phyloP scores from a whole-genome alignment of 176 grass and related monocot species.

The Aegilops longissima region DNA sequence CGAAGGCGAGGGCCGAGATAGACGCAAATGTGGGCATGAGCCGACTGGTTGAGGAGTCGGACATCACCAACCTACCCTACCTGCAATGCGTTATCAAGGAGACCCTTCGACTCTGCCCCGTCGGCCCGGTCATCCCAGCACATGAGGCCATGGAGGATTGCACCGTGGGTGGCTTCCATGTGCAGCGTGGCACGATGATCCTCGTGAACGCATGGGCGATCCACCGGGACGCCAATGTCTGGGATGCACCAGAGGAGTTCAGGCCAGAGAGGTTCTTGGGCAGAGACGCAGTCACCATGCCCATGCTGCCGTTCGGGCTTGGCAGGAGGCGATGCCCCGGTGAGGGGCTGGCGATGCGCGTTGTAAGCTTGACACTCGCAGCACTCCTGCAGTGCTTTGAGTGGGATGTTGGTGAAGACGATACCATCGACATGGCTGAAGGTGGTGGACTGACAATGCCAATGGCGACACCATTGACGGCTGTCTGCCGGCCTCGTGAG shows the following conservation, averaged over 20 bases:
- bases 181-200: slow-evolving; percentile 58
- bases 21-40: slow-evolving; percentile 28
- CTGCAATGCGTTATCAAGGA: slow-evolving; percentile 52
- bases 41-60: slow-evolving; percentile 48
- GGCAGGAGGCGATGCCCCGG: slow-evolving; percentile 63
- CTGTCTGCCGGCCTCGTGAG: slow-evolving; percentile 14
- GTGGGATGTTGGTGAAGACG: slow-evolving; percentile 22
- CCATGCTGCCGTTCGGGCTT: slow-evolving; percentile 64
- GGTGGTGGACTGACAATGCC: slow-evolving; percentile 33
- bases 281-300: neutral
- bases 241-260: slow-evolving; percentile 64
- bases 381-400: slow-evolving; percentile 72
- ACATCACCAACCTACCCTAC: slow-evolving; percentile 51
- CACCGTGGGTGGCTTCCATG: slow-evolving; percentile 31
- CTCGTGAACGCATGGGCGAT: slow-evolving; percentile 59
- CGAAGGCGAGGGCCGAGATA: slow-evolving; percentile 36
- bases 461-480: slow-evolving; percentile 23
- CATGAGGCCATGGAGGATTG: slow-evolving; percentile 64
- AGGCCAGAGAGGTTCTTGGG: slow-evolving; percentile 57
- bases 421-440: slow-evolving; percentile 49
- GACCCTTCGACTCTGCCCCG: slow-evolving; percentile 57
- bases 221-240: slow-evolving; percentile 52
- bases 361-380: slow-evolving; percentile 45
- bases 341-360: slow-evolving; percentile 45
- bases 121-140: slow-evolving; percentile 46